Conservation (phyloP, 2,329 filamentous ascomycete species). For the Claviceps spartinae region DNA sequence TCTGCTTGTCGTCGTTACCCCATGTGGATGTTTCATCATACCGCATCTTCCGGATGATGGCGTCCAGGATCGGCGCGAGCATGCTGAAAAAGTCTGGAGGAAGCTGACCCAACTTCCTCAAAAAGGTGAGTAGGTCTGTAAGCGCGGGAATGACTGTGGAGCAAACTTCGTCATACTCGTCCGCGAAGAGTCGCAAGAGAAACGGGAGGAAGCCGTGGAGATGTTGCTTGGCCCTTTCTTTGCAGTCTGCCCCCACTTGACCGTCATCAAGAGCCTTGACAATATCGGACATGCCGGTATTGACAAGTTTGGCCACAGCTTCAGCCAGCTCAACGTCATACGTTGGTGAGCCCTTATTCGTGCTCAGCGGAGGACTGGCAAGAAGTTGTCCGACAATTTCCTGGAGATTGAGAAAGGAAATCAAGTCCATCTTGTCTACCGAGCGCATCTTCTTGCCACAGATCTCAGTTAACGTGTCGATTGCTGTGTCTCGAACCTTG, state of each 20-base stretch:
- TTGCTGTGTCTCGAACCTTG: constrained; percentile 76
- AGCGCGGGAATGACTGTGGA: constrained; percentile 88
- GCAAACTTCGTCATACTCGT: constrained; percentile 97
- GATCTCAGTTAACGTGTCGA: constrained; percentile 91
- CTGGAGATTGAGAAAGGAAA: constrained; percentile 75
- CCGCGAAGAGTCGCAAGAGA: constrained; percentile 85
- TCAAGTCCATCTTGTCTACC: constrained; percentile 85
- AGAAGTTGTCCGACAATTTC: constrained; percentile 79
- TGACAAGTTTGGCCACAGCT: constrained; percentile 88
- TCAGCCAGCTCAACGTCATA: constrained; percentile 96
- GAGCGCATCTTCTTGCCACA: constrained; percentile 97
- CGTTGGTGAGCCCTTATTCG: constrained; percentile 64
- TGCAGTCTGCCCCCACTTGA: constrained; percentile 47
- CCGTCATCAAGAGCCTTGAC: constrained; percentile 69
- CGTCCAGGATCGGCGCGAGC: constrained; percentile 76
- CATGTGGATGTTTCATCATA: constrained; percentile 91
- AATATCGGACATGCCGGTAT: constrained; percentile 76
- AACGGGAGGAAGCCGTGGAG: constrained; percentile 75
- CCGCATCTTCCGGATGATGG: constrained; percentile 90
- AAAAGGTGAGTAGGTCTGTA: constrained; percentile 80
- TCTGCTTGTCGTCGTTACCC: constrained; percentile 89
- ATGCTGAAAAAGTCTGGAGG: constrained; percentile 65
- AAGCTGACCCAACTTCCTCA: constrained; percentile 68
- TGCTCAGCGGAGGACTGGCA: constrained; percentile 64
- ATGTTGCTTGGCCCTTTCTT: constrained; percentile 64